These are phyloP conservation scores for Martensiomyces pterosporus DNA, from an alignment of 192 early-diverging fungal species.

Conservation along the genomic window DNA sequence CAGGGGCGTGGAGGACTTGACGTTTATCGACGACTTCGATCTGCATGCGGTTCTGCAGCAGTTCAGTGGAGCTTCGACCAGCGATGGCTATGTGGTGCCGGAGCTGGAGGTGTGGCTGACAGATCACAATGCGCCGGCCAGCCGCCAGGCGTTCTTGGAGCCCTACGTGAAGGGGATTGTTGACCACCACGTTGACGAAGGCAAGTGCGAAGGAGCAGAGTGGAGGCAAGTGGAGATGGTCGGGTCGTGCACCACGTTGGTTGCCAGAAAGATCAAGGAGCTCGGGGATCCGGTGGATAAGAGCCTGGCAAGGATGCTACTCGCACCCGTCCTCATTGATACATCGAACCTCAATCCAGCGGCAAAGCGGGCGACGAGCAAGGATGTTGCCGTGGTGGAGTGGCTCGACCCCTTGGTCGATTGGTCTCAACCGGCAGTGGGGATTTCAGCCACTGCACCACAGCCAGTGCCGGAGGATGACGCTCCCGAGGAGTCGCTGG, in stretches of 20 bases:
- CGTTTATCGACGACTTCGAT: conserved; percentile 41
- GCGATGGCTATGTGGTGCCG: background rate
- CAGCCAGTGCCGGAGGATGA: background rate
- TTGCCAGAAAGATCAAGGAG: conserved; percentile 8
- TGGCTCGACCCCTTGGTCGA: conserved; percentile 30
- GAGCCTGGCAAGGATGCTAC: conserved; percentile 23
- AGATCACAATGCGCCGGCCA: conserved; percentile 43
- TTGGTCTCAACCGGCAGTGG: no score
- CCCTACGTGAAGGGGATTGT: conserved; percentile 38
- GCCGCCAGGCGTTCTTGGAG: conserved; percentile 23
- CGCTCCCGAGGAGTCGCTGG: conserved; percentile 1
- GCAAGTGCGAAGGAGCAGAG: conserved; percentile 10
- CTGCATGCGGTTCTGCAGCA: background rate
- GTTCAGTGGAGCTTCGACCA: no score
- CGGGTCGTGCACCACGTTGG: conserved; percentile 38
- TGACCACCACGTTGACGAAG: conserved; percentile 48
- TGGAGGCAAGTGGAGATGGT: conserved; percentile 25
- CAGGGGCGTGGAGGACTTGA: conserved; percentile 7
- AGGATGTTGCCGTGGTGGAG: conserved; percentile 14
- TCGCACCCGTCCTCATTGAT: conserved; percentile 38
- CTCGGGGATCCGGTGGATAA: conserved; percentile 5
- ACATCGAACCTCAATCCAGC: conserved; percentile 22
- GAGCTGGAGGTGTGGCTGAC: conserved; percentile 29
- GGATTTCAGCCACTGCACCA: no score
- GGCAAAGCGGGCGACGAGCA: conserved; percentile 19